Evolutionary conservation across 129 eudicot species (phyloP).

Genomic region (Rutidosis leptorrhynchoides): DNA sequence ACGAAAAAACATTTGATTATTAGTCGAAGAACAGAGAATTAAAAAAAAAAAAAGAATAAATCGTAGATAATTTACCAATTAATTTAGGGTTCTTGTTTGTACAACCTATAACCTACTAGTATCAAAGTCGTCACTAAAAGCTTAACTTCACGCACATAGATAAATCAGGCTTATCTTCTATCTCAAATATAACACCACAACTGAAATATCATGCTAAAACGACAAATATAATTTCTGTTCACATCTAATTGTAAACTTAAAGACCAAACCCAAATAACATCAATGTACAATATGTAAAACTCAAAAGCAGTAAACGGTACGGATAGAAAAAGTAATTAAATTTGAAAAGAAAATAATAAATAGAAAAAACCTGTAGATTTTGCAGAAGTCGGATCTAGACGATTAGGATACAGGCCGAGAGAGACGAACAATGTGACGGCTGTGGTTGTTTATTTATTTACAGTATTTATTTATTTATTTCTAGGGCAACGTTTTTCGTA

Average conservation of each 20-base stretch:
- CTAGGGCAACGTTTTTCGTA: slow-evolving; percentile 4
- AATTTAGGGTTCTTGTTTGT: background rate
- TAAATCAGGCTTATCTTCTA: background rate
- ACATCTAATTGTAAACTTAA: background rate
- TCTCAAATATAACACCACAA: background rate
- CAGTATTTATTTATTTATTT: background rate
- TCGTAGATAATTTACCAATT: too few species aligned
- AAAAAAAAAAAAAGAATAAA: too few species aligned
- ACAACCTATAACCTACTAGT: background rate
- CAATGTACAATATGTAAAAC: background rate
- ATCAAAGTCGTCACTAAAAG: background rate
- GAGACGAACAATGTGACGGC: background rate
- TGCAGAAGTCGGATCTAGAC: background rate
- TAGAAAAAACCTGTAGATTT: background rate
- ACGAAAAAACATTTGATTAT: too few species aligned
- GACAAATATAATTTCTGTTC: background rate
- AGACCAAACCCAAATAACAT: background rate
- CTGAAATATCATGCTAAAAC: too few species aligned
- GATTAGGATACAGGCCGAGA: background rate
- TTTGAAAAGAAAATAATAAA: background rate
- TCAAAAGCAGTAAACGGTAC: background rate
- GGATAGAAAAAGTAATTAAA: background rate
- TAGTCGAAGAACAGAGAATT: too few species aligned
- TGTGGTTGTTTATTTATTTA: background rate
- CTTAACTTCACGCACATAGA: background rate